A percentile compares a stretch with the other conserved stretches of the same genome.
Conservation (phyloP, 176 grass and related monocot genomes). For the Ensete ventricosum region DNA sequence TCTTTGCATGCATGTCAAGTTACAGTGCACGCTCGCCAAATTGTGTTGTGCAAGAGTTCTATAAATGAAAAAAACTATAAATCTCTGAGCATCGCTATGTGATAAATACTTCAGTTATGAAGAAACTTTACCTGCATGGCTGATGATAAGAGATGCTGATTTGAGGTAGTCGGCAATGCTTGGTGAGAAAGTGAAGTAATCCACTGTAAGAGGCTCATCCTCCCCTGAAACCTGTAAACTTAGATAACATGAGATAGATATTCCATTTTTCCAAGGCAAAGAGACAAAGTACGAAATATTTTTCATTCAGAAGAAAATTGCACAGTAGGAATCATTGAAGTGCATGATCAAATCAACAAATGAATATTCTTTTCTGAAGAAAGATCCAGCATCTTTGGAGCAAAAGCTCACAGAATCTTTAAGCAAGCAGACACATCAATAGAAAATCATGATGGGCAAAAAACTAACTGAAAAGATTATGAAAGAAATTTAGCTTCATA, state of each 20-base stretch:
- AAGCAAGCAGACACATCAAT: too few species aligned
- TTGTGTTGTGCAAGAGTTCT: not conserved
- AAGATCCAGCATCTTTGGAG: too few species aligned
- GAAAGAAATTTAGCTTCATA: too few species aligned
- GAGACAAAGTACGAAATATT: constrained; percentile 3
- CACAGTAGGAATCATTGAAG: too few species aligned
- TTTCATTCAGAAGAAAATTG: not conserved
- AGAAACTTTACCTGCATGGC: constrained; percentile 61
- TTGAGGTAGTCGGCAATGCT: constrained; percentile 60
- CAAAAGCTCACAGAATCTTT: not conserved
- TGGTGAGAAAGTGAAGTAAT: constrained; percentile 80
- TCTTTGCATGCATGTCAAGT: too few species aligned
- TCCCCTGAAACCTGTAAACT: constrained; percentile 39
- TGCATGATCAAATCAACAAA: not conserved
- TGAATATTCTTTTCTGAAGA: not conserved
- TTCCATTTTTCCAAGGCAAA: not conserved
- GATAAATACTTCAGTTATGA: not conserved
- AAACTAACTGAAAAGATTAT: too few species aligned
- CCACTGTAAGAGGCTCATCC: constrained; percentile 42
- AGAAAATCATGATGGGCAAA: too few species aligned
- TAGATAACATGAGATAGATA: not conserved
- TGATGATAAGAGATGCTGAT: constrained; percentile 68
- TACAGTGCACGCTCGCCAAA: too few species aligned
- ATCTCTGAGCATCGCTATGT: not conserved
- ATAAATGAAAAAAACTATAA: not conserved